Conservation (phyloP, 2,329 filamentous ascomycete genomes). For the Monilinia laxa region DNA sequence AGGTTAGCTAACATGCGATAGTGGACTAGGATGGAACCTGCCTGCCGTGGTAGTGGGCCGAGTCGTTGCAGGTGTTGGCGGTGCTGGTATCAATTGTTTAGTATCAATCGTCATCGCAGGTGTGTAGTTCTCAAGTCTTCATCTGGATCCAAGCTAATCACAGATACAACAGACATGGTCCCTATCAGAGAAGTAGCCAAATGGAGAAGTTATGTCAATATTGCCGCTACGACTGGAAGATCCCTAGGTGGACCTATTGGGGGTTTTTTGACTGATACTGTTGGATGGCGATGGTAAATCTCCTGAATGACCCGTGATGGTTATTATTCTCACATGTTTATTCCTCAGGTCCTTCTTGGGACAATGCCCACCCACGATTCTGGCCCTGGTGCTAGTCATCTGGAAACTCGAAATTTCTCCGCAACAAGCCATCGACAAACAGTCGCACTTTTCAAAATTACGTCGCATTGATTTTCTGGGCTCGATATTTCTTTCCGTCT, state of each 20-base stretch:
- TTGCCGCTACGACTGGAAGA: slow-evolving; percentile 52
- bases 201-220: slow-evolving; percentile 55
- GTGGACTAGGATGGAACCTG: slow-evolving; percentile 49
- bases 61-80: slow-evolving; percentile 52
- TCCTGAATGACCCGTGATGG: no score
- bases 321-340: no score
- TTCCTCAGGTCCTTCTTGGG: no score
- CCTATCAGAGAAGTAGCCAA: slow-evolving; percentile 52
- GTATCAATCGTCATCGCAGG: slow-evolving; percentile 54
- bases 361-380: no score
- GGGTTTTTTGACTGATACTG: slow-evolving; percentile 56
- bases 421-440: neutral
- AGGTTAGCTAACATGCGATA: slow-evolving; percentile 25
- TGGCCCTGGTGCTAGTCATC: no score
- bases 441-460: slow-evolving; percentile 28
- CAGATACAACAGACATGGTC: slow-evolving; percentile 45
- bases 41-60: slow-evolving; percentile 51
- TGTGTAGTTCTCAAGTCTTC: slow-evolving; percentile 29
- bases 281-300: slow-evolving; percentile 64
- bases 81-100: slow-evolving; percentile 51
- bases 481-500: slow-evolving; percentile 46
- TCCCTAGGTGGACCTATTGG: slow-evolving; percentile 57
- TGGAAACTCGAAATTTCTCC: no score
- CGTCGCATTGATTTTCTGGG: slow-evolving; percentile 60
- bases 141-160: no score